Percentiles rank a stretch among this genome's conserved stretches.
These are phyloP conservation scores for Aristolochia californica DNA, from an alignment of 164 flowering plant species.

Conservation along the genomic window DNA sequence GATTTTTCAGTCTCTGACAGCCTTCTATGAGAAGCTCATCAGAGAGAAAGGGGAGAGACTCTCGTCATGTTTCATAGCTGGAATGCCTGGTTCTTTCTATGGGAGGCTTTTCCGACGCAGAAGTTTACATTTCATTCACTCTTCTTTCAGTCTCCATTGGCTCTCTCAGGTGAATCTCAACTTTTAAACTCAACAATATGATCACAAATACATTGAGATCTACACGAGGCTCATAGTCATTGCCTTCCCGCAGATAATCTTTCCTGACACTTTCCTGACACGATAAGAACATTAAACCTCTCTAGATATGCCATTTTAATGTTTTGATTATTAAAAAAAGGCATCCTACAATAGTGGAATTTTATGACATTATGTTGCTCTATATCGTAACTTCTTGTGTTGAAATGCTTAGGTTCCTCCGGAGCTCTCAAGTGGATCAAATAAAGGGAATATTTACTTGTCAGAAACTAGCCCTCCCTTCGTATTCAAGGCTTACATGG, in stretches of 20 bases:
- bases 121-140: slow-evolving; percentile 46
- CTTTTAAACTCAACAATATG: too few relatives aligned
- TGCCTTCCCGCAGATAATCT: too few relatives aligned
- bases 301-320: too few relatives aligned
- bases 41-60: slow-evolving; percentile 13
- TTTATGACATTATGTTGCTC: too few relatives aligned
- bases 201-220: too few relatives aligned
- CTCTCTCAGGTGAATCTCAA: slow-evolving; percentile 51
- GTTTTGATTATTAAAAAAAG: too few relatives aligned
- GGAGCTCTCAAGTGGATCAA: slow-evolving; percentile 8
- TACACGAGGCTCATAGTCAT: too few relatives aligned
- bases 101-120: slow-evolving; percentile 39
- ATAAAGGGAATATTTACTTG: slow-evolving; percentile 47
- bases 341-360: too few relatives aligned
- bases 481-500: slow-evolving; percentile 29
- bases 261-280: too few relatives aligned
- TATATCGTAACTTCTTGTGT: too few relatives aligned
- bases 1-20: slow-evolving; percentile 29
- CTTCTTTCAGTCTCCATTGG: slow-evolving; percentile 56
- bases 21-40: slow-evolving; percentile 16
- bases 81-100: slow-evolving; percentile 54
- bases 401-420: slow-evolving; percentile 33
- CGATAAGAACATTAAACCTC: too few relatives aligned
- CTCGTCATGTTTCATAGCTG: slow-evolving; percentile 33
- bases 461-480: slow-evolving; percentile 28